These are phyloP conservation scores for Russula griseocarnosa DNA, from an alignment of 768 basidiomycete genomes.

Conservation along the genomic window DNA sequence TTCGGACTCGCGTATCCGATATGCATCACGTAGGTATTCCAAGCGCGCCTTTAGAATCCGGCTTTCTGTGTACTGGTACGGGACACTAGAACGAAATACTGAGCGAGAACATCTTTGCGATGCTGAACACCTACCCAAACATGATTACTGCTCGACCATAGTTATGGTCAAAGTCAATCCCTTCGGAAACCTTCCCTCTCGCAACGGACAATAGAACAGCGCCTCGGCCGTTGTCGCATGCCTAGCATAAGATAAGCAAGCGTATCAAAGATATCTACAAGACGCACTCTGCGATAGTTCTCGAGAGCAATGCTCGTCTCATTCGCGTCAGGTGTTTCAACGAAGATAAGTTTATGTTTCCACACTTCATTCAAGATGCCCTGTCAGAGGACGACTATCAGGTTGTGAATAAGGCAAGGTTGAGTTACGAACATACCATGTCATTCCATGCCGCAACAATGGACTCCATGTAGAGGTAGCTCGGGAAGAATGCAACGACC, in stretches of 20 bases:
- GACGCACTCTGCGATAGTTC: slow-evolving; percentile 84
- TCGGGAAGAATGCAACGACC: slow-evolving; percentile 98
- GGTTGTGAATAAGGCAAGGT: neutral
- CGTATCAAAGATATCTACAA: neutral
- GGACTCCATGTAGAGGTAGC: slow-evolving; percentile 99
- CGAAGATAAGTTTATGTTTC: slow-evolving; percentile 99
- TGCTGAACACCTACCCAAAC: slow-evolving; percentile 73
- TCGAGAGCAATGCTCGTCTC: slow-evolving; percentile 97
- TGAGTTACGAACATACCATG: slow-evolving; percentile 62
- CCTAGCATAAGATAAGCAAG: slow-evolving; percentile 44
- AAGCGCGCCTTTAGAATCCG: slow-evolving; percentile 95
- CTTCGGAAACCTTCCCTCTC: slow-evolving; percentile 98
- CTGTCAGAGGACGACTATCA: slow-evolving; percentile 40
- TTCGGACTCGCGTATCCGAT: slow-evolving; percentile 97
- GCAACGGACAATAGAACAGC: slow-evolving; percentile 96
- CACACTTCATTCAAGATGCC: slow-evolving; percentile 98
- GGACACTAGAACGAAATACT: slow-evolving; percentile 52
- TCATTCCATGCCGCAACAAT: slow-evolving; percentile 99
- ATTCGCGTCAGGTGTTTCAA: slow-evolving; percentile 98
- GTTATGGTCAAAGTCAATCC: slow-evolving; percentile 99
- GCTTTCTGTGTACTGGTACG: slow-evolving; percentile 97
- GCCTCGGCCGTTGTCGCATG: slow-evolving; percentile 97
- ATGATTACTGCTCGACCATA: slow-evolving; percentile 98
- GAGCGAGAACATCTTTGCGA: neutral
- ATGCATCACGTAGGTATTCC: slow-evolving; percentile 96